These are phyloP conservation scores for Rhodosporidiobolus odoratus DNA, from an alignment of 768 basidiomycete species.

Conservation along the genomic window DNA sequence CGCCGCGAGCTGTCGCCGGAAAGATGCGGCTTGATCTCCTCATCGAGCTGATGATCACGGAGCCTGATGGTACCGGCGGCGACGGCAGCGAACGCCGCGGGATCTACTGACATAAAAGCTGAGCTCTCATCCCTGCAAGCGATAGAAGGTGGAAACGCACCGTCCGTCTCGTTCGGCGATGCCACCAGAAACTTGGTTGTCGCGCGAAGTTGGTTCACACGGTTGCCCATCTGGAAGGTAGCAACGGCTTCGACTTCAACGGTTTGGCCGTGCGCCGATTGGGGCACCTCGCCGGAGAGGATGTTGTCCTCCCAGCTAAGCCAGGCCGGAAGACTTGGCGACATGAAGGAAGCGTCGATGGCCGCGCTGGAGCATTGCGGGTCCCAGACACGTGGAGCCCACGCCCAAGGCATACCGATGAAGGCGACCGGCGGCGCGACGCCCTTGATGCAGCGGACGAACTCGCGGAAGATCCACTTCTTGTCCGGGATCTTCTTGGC, in stretches of 20 bases:
- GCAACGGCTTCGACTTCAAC: slow-evolving; percentile 38
- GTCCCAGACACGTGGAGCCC: slow-evolving; percentile 94
- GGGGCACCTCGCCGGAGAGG: slow-evolving; percentile 66
- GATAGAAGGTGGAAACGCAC: not conserved
- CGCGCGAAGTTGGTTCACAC: slow-evolving; percentile 25
- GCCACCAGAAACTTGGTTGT: slow-evolving; percentile 23
- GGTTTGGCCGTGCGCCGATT: slow-evolving; percentile 20
- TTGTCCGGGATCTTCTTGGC: slow-evolving; percentile 59
- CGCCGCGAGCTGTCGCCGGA: slow-evolving; percentile 12
- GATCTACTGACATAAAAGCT: not conserved
- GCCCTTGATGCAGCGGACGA: slow-evolving; percentile 80
- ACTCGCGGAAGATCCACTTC: slow-evolving; percentile 80
- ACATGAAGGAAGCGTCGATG: slow-evolving; percentile 70
- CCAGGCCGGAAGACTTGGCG: slow-evolving; percentile 79
- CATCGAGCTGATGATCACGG: not conserved
- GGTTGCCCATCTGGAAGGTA: slow-evolving; percentile 33
- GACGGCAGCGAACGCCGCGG: not conserved
- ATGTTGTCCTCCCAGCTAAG: slow-evolving; percentile 68
- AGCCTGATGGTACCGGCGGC: not conserved
- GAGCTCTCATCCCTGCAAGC: not conserved
- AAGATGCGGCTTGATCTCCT: slow-evolving; percentile 3
- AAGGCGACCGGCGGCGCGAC: slow-evolving; percentile 69
- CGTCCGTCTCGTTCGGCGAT: slow-evolving; percentile 21
- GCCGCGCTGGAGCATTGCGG: slow-evolving; percentile 76
- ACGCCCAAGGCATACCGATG: slow-evolving; percentile 64